phyloP scores from a whole-genome alignment of 805 yeast species.

The Groenewaldozyma tartarivorans region DNA sequence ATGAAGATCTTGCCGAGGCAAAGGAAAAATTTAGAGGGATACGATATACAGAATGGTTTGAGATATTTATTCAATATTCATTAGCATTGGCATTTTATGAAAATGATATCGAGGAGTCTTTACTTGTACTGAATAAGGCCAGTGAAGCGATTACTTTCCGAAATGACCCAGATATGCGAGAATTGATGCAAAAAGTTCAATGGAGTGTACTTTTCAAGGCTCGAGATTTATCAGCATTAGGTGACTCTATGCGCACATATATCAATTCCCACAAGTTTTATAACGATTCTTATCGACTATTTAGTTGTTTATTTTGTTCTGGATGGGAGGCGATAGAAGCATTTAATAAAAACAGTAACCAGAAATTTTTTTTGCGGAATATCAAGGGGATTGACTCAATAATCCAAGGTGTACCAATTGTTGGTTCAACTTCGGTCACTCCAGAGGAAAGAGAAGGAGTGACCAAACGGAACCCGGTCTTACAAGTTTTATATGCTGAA shows the following conservation, averaged over 20 bases:
- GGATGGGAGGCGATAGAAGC: slow-evolving; percentile 51
- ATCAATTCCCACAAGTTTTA: slow-evolving; percentile 68
- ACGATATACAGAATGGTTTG: slow-evolving; percentile 74
- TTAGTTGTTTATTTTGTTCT: slow-evolving; percentile 55
- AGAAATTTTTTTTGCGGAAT: slow-evolving; percentile 82
- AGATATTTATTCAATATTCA: slow-evolving; percentile 70
- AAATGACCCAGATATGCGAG: slow-evolving; percentile 45
- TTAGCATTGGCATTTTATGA: slow-evolving; percentile 55
- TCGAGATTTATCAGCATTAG: slow-evolving; percentile 44
- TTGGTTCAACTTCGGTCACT: slow-evolving; percentile 68
- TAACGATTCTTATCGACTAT: slow-evolving; percentile 54
- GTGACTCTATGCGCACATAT: slow-evolving; percentile 51
- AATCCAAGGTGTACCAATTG: slow-evolving; percentile 41
- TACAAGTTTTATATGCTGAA: slow-evolving; percentile 71
- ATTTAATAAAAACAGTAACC: slow-evolving; percentile 72
- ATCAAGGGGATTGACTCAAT: slow-evolving; percentile 79
- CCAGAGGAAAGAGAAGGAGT: slow-evolving; percentile 22
- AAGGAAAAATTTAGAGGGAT: slow-evolving; percentile 56
- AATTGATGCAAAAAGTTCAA: slow-evolving; percentile 53
- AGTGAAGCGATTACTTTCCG: slow-evolving; percentile 73
- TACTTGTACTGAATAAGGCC: slow-evolving; percentile 63
- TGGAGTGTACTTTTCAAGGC: slow-evolving; percentile 46
- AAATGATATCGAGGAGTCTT: slow-evolving; percentile 46
- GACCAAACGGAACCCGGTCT: slow-evolving; percentile 40
- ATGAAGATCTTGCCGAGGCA: slow-evolving; percentile 22